Evolutionary conservation across 306 rosid genomes (phyloP), one percentile per base, ranked within the genome.

Genomic region (apple (Malus domestica)): DNA sequence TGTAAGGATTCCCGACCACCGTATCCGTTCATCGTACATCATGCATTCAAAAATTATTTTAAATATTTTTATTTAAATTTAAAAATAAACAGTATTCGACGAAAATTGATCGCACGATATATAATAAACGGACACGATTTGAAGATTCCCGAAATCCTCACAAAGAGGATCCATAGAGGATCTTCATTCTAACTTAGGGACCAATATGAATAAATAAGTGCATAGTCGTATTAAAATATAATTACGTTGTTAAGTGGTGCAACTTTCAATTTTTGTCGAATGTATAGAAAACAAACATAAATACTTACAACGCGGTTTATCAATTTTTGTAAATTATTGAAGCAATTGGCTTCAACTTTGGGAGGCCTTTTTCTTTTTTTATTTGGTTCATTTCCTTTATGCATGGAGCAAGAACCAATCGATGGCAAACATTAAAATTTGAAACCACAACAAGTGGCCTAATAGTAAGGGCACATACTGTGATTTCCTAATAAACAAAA

Each of bases 121-220:
- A 38, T 0, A 1, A 38, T 6, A 0, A 38, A 38, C 0, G 0
- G 2, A 38, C 0, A 38, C 8, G 0, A 38, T 38, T 38, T 38
- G 8, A 38, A 38, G 10, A 38, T 38, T 0, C 2, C 2, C 0
- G 0, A 7, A 38, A 38, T 38, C 2, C 10, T 6, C 42, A 0
- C 42, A 38, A 7, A 38, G 2, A 38, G 2, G 0, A 6, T 35
- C 7, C 7, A 1, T 0, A 5, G 2, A 27, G 8, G 9, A 35
- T 35, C 40, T 0, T 35, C 40, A 22, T 4, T 22, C 23, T 4
- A 58, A 4, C 15, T 10, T 16, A 49, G 55, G 55, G 1, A 15
- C 8, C 8, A 49, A 15, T 49, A 49, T 49, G 55, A 49, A 16
- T 49, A 49, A 16, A 16, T 49, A 49, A 15, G 3, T 2, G 55